Evolutionary conservation across 257 asterid genomes (phyloP).

Genomic region (Misopates orontium): DNA sequence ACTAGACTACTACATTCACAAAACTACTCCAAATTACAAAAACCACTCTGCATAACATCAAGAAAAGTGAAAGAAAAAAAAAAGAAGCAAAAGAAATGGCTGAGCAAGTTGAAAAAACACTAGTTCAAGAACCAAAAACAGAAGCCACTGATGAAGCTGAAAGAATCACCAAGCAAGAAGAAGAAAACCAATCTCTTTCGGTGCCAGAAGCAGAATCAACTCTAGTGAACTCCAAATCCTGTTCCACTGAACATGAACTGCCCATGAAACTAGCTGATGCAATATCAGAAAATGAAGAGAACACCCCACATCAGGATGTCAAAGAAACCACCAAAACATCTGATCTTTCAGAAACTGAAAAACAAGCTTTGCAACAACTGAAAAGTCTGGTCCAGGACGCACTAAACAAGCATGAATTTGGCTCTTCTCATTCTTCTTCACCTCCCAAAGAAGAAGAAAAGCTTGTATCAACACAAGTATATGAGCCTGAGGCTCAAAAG

Average conservation of each 20-base stretch:
- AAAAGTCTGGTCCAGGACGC: conserved; percentile 7
- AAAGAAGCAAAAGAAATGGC: background rate
- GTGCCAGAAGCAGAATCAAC: background rate
- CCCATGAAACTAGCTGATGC: background rate
- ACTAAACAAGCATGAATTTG: conserved; percentile 15
- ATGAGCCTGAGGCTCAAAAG: background rate
- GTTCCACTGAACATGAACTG: background rate
- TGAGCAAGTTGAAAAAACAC: background rate
- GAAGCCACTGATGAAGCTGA: background rate
- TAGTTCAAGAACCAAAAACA: background rate
- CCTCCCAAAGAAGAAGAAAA: background rate
- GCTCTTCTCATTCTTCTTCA: background rate
- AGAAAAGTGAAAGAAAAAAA: too few relatives aligned
- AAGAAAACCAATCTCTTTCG: background rate
- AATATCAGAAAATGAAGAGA: too few relatives aligned
- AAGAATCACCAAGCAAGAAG: background rate
- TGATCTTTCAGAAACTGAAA: conserved; percentile 1
- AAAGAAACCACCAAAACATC: background rate
- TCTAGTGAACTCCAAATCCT: background rate
- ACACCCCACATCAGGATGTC: too few relatives aligned
- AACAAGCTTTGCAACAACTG: background rate
- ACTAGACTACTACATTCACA: background rate
- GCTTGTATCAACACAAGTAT: background rate
- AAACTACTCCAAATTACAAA: background rate
- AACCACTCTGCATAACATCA: background rate